A percentile compares a stretch with the other conserved stretches of the same genome.
Conservation (phyloP, 1,139 yeast species). For the Yamadazyma siamensis region DNA sequence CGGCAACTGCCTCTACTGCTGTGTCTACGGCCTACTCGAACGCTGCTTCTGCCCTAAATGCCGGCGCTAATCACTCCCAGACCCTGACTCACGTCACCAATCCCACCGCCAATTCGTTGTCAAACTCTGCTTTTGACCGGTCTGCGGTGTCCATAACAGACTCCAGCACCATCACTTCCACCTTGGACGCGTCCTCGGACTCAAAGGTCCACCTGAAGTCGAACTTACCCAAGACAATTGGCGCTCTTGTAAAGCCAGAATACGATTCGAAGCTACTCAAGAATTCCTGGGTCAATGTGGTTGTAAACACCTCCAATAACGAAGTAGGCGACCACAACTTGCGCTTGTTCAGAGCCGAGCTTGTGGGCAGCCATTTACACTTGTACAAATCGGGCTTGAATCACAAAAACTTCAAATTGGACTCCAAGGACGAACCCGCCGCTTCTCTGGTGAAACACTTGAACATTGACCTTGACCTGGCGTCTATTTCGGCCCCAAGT, state of each 20-base stretch:
- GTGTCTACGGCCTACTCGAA: no score
- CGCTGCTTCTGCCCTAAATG: no score
- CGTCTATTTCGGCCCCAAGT: conserved; percentile 11
- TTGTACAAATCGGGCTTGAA: conserved; percentile 38
- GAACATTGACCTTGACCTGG: conserved; percentile 15
- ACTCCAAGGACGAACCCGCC: conserved; percentile 4
- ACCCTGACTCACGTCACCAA: no score
- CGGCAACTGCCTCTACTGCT: no score
- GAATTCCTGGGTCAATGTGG: conserved; percentile 45
- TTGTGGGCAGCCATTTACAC: conserved; percentile 59
- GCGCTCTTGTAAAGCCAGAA: conserved; percentile 27
- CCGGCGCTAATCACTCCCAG: no score
- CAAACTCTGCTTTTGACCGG: no score
- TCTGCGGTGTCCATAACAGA: no score
- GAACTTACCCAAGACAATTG: conserved; percentile 13
- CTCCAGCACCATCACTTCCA: no score
- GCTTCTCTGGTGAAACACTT: conserved; percentile 6
- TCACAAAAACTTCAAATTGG: conserved; percentile 9
- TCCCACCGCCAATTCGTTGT: no score
- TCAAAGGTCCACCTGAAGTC: no score
- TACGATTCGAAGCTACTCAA: conserved; percentile 31
- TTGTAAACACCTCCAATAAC: conserved; percentile 26
- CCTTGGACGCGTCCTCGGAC: no score
- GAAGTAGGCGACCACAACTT: conserved; percentile 38
- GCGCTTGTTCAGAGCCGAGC: conserved; percentile 56